Evolutionary conservation across 805 yeast genomes (phyloP), one percentile per base, ranked within the genome.

Genomic region (Saccharomycopsis fermentans): DNA sequence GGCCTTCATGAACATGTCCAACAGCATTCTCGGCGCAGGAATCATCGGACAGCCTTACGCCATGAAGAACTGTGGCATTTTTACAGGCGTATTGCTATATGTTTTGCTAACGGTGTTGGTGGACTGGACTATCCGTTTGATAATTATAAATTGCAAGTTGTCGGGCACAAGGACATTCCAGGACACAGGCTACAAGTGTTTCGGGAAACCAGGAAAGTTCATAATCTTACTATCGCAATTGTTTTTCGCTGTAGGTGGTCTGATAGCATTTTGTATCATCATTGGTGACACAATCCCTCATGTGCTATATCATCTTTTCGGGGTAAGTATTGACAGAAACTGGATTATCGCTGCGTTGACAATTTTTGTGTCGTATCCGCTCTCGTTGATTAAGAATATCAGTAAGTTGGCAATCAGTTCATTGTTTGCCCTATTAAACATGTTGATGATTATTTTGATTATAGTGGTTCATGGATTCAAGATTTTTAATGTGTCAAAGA

Each of bases 1-100:
- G 89, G 97, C 97, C 4, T 90, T 91, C 67, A 87, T 91, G 95
- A 92, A 92, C 71, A 90, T 91, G 96, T 96, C 97, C 9, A 91
- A 91, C 70, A 86, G 95, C 19, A 92, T 92, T 61, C 76, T 92
- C 6, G 98, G 98, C 0, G 97, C 98, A 0, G 98, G 98, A 6
- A 88, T 92, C 57, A 89, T 92, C 35, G 96, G 97, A 1, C 95
- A 90, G 63, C 96, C 98, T 1, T 86, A 84, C 63, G 97, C 97
- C 0, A 81, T 91, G 66, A 75, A 79, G 52, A 88, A 90, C 65
- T 78, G 88, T 19, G 98, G 98, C 0, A 69, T 92, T 2, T 59
- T 84, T 0, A 90, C 92, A 0, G 96, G 96, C 2, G 66, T 84
- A 0, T 24, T 89, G 1, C 76, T 83, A 6, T 76, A 90, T 68